Conservation (phyloP, 2,329 filamentous ascomycete species). For the Drechslerella dactyloides region DNA sequence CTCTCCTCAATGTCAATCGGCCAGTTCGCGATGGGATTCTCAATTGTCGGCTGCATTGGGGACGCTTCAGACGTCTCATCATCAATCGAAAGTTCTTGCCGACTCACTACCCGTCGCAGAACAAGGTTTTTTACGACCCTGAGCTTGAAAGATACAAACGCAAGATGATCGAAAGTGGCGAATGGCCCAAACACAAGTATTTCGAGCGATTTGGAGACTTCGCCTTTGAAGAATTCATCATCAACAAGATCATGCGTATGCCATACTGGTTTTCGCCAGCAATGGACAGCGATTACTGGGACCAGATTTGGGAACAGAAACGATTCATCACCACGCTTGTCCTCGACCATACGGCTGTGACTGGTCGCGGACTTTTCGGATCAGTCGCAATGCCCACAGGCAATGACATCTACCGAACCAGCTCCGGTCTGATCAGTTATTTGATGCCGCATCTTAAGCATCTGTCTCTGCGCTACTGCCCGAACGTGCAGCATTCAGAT, state of each 20-base stretch:
- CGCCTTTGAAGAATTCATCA: slow-evolving; percentile 30
- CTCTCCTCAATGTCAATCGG: slow-evolving; percentile 26
- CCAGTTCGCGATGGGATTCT: slow-evolving; percentile 16
- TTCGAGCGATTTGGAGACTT: slow-evolving; percentile 43
- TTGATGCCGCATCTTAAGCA: slow-evolving; percentile 4
- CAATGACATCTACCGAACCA: slow-evolving; percentile 30
- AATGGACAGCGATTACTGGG: slow-evolving; percentile 6
- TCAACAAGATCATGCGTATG: slow-evolving; percentile 26
- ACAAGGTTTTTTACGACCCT: not conserved
- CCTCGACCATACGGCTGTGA: slow-evolving; percentile 40
- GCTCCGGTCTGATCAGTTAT: slow-evolving; percentile 26
- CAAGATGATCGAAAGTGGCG: slow-evolving; percentile 7
- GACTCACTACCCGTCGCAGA: slow-evolving; percentile 16
- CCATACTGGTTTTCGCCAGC: slow-evolving; percentile 36
- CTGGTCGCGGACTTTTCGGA: slow-evolving; percentile 41
- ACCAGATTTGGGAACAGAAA: not conserved
- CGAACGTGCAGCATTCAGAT: slow-evolving; percentile 46
- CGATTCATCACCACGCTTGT: slow-evolving; percentile 23
- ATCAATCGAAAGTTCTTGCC: slow-evolving; percentile 11
- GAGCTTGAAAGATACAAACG: slow-evolving; percentile 9
- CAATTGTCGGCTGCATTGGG: slow-evolving; percentile 5
- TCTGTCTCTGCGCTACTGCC: slow-evolving; percentile 35
- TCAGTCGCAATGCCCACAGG: slow-evolving; percentile 20
- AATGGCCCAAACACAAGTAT: slow-evolving; percentile 19
- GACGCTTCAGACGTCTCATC: slow-evolving; percentile 1